Base-by-base conservation (phyloP, 192 early-diverging fungal species). In the Podila epicladia region DNA sequence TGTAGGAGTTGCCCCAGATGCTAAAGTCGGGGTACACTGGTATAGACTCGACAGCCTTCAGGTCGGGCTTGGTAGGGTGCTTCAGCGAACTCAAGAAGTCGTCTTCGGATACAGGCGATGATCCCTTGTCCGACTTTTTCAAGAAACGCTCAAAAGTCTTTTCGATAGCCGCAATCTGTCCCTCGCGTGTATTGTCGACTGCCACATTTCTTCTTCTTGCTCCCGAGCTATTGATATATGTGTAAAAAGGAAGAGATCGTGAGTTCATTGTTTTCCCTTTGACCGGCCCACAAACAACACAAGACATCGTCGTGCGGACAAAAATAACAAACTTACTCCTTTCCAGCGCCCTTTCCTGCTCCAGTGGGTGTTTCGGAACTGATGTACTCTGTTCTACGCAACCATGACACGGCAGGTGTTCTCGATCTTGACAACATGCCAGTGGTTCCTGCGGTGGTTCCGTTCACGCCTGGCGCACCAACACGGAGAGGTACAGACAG, bases 371-470 rank as follows among this genome's bases (percentile, higher is more conserved):
- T 83, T 26, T 87, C 85, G 11, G 79, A 67, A 26, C 79, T 82
- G 71, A 88, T 88, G 58, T 88, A 88, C 61, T 88, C 87, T 19
- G 87, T 87, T 13, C 87, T 83, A n/a, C 87, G 85, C 24, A 88
- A 61, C 87, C 87, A 88, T 1, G 87, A 83, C 2, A 88, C 87
- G 22, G 74, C 71, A 24, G 83, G 75, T 49, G 73, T 57, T 20
- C 78, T 65, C 6, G 70, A 71, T 48, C 64, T 22, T 58, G 58
- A 32, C 51, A 51, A 28, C 58, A 64, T 65, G 75, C 82, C 50
- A 33, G 26, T 7, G 66, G 72, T 17, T 60, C 48, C 29, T 22
- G 17, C 37, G 12, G 0, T 12, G 17, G 53, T 11, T 8, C 62
- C 62, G 12, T 57, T 53, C 9, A 15, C 61, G 17, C n/a, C 26